phyloP scores from a whole-genome alignment of 2,329 filamentous ascomycete genomes.

The Colletotrichum caudatum region DNA sequence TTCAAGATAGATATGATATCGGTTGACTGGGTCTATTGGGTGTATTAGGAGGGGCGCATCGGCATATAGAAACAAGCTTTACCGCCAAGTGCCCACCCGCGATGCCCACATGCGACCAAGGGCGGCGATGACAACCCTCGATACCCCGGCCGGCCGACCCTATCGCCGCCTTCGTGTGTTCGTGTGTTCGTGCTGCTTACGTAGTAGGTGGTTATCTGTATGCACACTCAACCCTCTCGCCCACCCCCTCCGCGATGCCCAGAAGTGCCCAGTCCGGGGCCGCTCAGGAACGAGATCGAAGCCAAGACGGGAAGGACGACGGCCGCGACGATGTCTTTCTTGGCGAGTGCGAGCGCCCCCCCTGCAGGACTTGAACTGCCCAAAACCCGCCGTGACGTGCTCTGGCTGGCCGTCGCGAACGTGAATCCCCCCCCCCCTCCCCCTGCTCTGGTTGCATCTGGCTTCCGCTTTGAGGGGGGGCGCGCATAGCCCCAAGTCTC shows the following conservation, averaged over 20 bases:
- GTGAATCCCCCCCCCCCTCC: background rate
- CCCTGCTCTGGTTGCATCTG: slow-evolving; percentile 25
- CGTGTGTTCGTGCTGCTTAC: too few relatives aligned
- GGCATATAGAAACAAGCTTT: slow-evolving; percentile 41
- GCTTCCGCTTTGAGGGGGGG: background rate
- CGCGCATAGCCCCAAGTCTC: too few relatives aligned
- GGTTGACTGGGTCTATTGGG: too few relatives aligned
- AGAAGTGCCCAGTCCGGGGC: slow-evolving; percentile 34
- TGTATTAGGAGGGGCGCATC: slow-evolving; percentile 13
- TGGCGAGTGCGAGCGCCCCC: slow-evolving; percentile 18
- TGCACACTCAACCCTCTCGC: too few relatives aligned
- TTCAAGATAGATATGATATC: background rate
- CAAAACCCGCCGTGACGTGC: slow-evolving; percentile 32
- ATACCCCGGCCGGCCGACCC: background rate
- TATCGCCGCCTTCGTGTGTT: background rate
- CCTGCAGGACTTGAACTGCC: background rate
- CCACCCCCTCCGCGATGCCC: background rate
- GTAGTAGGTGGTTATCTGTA: too few relatives aligned
- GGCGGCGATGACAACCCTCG: slow-evolving; percentile 21
- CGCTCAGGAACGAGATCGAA: slow-evolving; percentile 32
- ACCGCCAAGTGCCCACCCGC: slow-evolving; percentile 40
- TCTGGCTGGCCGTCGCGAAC: background rate
- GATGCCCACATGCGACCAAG: slow-evolving; percentile 27
- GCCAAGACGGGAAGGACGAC: slow-evolving; percentile 39
- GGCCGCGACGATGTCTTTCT: slow-evolving; percentile 18